Conservation (phyloP, 306 rosid genomes). For the Cucumis hystrix region DNA sequence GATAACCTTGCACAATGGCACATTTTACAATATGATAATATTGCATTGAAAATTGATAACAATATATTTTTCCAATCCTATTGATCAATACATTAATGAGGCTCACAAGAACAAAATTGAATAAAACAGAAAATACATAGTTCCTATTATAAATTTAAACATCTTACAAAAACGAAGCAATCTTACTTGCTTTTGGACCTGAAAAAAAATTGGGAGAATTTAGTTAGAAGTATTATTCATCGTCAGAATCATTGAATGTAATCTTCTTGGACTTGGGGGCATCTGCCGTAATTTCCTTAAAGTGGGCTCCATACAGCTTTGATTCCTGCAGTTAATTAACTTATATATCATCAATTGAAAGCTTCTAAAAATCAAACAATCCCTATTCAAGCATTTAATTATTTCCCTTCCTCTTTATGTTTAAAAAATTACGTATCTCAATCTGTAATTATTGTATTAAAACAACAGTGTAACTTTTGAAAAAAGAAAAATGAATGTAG, state of each 20-base stretch:
- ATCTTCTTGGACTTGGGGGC: slow-evolving; percentile 72
- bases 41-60: neutral
- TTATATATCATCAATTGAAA: neutral
- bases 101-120: neutral
- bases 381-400: no score
- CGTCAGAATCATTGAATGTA: slow-evolving; percentile 68
- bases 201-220: neutral
- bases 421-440: no score
- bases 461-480: no score
- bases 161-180: neutral
- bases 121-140: neutral
- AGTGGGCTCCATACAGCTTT: slow-evolving; percentile 88
- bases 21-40: no score
- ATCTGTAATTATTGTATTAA: no score
- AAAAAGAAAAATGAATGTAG: no score
- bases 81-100: neutral
- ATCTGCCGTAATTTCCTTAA: slow-evolving; percentile 65
- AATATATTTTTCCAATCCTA: neutral
- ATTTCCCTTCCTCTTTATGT: no score
- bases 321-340: slow-evolving; percentile 43
- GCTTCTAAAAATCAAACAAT: no score
- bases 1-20: no score
- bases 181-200: neutral
- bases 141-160: neutral
- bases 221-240: slow-evolving; percentile 20